phyloP scores from a whole-genome alignment of 2,329 filamentous ascomycete genomes.

The Cladosporium sp. region DNA sequence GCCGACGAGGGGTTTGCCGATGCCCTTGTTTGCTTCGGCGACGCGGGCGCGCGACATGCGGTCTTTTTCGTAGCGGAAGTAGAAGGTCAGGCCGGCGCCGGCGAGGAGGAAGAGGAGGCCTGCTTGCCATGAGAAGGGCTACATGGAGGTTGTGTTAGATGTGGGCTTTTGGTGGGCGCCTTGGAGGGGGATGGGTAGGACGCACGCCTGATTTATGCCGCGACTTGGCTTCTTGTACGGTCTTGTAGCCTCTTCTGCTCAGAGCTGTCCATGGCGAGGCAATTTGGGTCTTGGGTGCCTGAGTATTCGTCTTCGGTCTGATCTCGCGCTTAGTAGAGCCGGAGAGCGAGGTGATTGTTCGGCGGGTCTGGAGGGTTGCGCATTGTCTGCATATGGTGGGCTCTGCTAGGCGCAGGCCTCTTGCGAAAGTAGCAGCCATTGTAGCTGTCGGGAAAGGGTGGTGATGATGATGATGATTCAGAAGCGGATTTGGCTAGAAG shows the following conservation, averaged over 20 bases:
- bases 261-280: constrained; percentile 23
- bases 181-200: constrained; percentile 19
- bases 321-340: constrained; percentile 23
- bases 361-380: constrained; percentile 16
- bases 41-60: constrained; percentile 85
- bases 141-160: constrained; percentile 8
- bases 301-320: constrained; percentile 20
- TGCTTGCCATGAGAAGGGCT: constrained; percentile 94
- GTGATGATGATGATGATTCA: constrained; percentile 15
- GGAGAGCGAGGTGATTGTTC: constrained; percentile 19
- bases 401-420: constrained; percentile 18
- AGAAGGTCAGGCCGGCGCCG: constrained; percentile 73
- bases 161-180: constrained; percentile 14
- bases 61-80: constrained; percentile 90
- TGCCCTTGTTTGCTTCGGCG: constrained; percentile 87
- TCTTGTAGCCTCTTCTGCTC: constrained; percentile 30
- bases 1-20: constrained; percentile 89
- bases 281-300: constrained; percentile 14
- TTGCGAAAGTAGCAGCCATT: constrained; percentile 12
- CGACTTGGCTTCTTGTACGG: constrained; percentile 43
- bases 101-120: constrained; percentile 79
- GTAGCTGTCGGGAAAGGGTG: constrained; percentile 8
- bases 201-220: constrained; percentile 42
- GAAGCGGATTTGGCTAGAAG: neutral
- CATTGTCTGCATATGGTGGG: constrained; percentile 24